phyloP scores from a whole-genome alignment of 441 rosid species.

The Macaranga tanarius region DNA sequence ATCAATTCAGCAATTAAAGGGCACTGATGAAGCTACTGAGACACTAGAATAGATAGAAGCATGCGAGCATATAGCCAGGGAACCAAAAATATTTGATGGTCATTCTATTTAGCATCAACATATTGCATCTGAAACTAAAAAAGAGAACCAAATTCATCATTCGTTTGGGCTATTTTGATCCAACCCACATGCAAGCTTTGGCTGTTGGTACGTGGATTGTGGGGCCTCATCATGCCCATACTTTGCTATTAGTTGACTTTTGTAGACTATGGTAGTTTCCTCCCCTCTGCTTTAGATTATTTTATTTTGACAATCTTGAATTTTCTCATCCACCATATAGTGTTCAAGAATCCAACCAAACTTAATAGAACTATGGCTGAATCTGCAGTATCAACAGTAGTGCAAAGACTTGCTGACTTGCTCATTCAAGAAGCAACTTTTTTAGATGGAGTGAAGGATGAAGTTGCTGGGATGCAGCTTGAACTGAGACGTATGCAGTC shows the following conservation, averaged over 20 bases:
- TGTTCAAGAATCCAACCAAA: not conserved
- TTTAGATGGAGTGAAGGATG: conserved; percentile 30
- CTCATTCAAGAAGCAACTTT: conserved; percentile 34
- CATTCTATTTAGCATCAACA: no score
- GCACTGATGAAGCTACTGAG: no score
- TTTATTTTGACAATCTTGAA: not conserved
- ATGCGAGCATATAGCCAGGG: no score
- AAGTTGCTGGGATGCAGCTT: conserved; percentile 25
- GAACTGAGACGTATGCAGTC: conserved; percentile 37
- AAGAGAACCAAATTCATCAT: no score
- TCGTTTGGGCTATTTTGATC: not conserved
- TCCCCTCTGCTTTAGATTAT: not conserved
- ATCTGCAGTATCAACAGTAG: conserved; percentile 32
- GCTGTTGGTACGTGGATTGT: not conserved
- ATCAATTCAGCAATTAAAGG: no score
- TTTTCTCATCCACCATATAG: not conserved
- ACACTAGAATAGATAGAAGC: no score
- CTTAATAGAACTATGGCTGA: conserved; percentile 38
- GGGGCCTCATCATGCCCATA: not conserved
- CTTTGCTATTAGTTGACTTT: not conserved
- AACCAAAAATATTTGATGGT: no score
- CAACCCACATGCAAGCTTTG: no score
- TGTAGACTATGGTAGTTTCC: not conserved
- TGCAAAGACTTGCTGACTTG: conserved; percentile 26
- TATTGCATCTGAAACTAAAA: no score